Conservation (phyloP, 2,329 filamentous ascomycete genomes). For the Xylariaceae sp. region DNA sequence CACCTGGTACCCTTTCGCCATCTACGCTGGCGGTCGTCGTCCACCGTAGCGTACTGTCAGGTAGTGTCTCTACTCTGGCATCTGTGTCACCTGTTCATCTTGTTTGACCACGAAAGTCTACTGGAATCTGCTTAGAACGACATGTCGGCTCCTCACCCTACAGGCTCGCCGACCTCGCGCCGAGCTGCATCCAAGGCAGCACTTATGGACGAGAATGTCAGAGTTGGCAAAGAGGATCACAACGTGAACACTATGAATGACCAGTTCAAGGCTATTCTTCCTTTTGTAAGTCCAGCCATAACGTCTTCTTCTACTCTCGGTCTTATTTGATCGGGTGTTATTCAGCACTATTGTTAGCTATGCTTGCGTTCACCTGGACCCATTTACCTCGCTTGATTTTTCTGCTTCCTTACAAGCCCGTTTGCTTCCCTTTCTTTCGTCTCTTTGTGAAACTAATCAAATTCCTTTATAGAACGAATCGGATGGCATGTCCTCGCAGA, state of each 20-base stretch:
- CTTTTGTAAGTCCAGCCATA: slow-evolving; percentile 30
- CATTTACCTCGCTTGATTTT: neutral
- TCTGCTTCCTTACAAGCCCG: neutral
- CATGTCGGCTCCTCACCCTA: slow-evolving; percentile 39
- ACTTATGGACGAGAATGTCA: slow-evolving; percentile 36
- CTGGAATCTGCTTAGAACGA: slow-evolving; percentile 7
- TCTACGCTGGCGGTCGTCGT: slow-evolving; percentile 16
- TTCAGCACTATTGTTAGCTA: neutral
- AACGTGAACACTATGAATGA: slow-evolving; percentile 32
- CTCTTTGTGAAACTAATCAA: slow-evolving; percentile 1
- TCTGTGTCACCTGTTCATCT: slow-evolving; percentile 30
- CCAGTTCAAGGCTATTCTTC: slow-evolving; percentile 27
- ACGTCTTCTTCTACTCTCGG: neutral
- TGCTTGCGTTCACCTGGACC: neutral
- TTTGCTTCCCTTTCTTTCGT: neutral
- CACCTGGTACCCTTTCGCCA: slow-evolving; percentile 14
- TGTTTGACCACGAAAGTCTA: slow-evolving; percentile 1
- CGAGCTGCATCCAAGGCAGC: slow-evolving; percentile 33
- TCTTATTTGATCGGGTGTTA: too few species aligned
- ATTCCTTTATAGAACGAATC: slow-evolving; percentile 21
- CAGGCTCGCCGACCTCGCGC: slow-evolving; percentile 40
- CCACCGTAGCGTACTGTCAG: slow-evolving; percentile 26
- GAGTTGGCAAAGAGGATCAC: slow-evolving; percentile 35
- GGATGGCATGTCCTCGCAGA: slow-evolving; percentile 27
- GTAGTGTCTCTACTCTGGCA: slow-evolving; percentile 27